Conservation (phyloP, 495 filamentous ascomycete species). For the Tuber umbilicatum region DNA sequence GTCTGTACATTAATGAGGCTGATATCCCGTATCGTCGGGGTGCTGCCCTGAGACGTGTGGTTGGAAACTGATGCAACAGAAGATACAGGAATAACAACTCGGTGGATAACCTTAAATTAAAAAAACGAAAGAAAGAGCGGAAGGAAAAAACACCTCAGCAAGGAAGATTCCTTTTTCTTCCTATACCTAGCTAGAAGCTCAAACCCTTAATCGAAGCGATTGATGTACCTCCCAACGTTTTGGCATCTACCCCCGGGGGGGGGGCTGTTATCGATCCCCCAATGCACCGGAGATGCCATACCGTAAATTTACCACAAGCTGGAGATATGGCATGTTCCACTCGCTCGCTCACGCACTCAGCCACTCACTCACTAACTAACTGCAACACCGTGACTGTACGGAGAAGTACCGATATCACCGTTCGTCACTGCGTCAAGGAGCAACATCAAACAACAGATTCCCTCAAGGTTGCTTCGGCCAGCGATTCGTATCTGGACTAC, state of each 20-base stretch:
- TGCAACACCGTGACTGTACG: not conserved
- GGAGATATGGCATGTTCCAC: not conserved
- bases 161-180: constrained; percentile 3
- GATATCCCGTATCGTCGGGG: not conserved
- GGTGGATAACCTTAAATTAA: constrained; percentile 5
- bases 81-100: not conserved
- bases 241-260: not conserved
- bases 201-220: not conserved
- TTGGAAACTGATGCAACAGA: constrained; percentile 1
- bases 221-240: not conserved
- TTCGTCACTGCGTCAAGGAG: not conserved
- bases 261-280: not conserved
- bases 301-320: not conserved
- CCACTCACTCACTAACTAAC: not conserved
- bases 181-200: not conserved
- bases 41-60: not conserved
- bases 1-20: not conserved
- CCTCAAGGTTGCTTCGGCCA: not conserved
- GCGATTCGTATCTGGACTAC: not conserved
- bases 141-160: not conserved
- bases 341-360: not conserved
- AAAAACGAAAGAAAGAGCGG: constrained; percentile 8
- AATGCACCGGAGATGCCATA: not conserved
- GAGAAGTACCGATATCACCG: not conserved
- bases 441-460: not conserved